A percentile compares a stretch with the other conserved stretches of the same genome.
These are phyloP conservation scores for Pisolithus sp. DNA, from an alignment of 768 basidiomycete genomes.

Conservation along the genomic window DNA sequence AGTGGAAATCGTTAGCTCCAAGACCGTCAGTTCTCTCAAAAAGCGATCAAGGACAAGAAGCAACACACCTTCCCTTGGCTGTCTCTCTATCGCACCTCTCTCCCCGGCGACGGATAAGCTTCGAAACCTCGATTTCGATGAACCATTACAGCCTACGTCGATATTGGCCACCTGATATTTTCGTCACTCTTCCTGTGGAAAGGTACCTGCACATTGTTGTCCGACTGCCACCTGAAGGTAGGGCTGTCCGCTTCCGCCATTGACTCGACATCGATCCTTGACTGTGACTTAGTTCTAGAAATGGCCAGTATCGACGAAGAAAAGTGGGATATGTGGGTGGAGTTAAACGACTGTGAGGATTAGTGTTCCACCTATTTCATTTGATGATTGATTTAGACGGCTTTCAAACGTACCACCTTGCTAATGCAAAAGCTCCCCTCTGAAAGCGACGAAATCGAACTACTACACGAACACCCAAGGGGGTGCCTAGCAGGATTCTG, in stretches of 20 bases:
- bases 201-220: constrained; percentile 1
- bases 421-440: no score
- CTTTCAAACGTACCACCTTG: no score
- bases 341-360: no score
- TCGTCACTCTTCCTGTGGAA: background rate
- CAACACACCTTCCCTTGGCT: background rate
- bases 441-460: no score
- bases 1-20: background rate
- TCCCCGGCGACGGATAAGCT: background rate
- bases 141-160: background rate
- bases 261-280: background rate
- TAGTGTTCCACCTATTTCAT: no score
- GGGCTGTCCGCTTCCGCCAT: background rate
- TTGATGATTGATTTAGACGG: no score
- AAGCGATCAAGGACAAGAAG: background rate
- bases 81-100: background rate
- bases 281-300: background rate
- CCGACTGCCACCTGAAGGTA: background rate
- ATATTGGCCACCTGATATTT: background rate
- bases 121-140: background rate
- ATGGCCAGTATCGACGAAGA: background rate
- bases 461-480: no score
- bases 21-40: background rate
- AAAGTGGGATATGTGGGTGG: background rate
- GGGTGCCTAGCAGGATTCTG: no score